Base-by-base conservation (phyloP, 176 grass and related monocot species). In the Coix lacrymajobi region DNA sequence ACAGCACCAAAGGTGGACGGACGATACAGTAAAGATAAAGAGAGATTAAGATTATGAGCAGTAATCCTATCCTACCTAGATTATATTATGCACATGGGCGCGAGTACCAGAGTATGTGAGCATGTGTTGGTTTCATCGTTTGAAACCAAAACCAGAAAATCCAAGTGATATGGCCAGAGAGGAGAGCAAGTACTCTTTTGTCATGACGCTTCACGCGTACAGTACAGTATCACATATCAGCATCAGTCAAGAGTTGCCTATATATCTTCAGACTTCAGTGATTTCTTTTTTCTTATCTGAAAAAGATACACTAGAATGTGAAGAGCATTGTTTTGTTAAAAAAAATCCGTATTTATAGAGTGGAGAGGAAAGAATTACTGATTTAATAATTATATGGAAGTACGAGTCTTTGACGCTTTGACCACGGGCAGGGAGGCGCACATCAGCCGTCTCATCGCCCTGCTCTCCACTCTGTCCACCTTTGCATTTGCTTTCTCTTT, bases 321-420 rank as follows among this genome's bases (percentile, higher is more conserved):
- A 45, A 1, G 3, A 38, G 19, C 44, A 30, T 38, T 46, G 5
- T 49, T 41, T 11, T 37, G 33, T 33, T 33, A 33, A n/a, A n/a
- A n/a, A n/a, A n/a, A n/a, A n/a, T n/a, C n/a, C n/a, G n/a, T 33
- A 33, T 2, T 33, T 2, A 33, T 2, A 33, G 33, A 33, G 2
- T 2, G 37, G 11, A 60, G 34, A 20, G 45, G n/a, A 16, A 32
- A 12, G 12, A n/a, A 41, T 13, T 41, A 68, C 17, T 16, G 63
- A 19, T 15, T 34, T 34, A 33, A 69, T 34, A 33, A 69, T 19
- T 24, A 57, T 73, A 22, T 90, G 45, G 12, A 82, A 60, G 32
- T 66, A 44, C 66, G 79, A 41, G 88, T 62, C 84, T 32, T 71
- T 51, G 83, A 77, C 52, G 78, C 76, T 85, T 89, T 72, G 79